Conservation (phyloP, 2,329 filamentous ascomycete species). For the Cladosporium sp. region DNA sequence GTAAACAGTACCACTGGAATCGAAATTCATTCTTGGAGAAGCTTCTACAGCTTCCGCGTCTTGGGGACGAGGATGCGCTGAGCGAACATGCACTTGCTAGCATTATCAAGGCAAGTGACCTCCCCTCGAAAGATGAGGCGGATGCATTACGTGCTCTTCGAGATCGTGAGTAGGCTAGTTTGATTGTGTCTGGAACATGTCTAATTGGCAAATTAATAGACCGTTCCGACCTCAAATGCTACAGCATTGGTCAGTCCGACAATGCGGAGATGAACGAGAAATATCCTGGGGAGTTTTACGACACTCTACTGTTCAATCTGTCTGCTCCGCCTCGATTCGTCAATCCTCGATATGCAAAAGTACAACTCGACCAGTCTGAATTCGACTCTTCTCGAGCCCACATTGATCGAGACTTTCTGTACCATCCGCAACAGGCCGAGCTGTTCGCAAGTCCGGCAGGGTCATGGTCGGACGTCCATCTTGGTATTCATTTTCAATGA, state of each 20-base stretch:
- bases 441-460: constrained; percentile 14
- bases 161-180: constrained; percentile 10
- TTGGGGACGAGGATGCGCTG: constrained; percentile 2
- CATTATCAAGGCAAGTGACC: constrained; percentile 10
- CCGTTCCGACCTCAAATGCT: constrained; percentile 13
- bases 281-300: constrained; percentile 13
- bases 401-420: constrained; percentile 15
- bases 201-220: constrained; percentile 8
- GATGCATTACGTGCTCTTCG: constrained; percentile 16
- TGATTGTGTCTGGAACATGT: constrained; percentile 3
- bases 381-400: constrained; percentile 14
- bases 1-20: constrained; percentile 16
- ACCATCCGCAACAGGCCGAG: constrained; percentile 11
- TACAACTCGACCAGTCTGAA: constrained; percentile 11
- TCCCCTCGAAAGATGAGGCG: constrained; percentile 5
- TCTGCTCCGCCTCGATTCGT: constrained; percentile 12
- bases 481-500: constrained; percentile 15
- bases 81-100: constrained; percentile 12
- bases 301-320: constrained; percentile 16
- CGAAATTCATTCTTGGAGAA: constrained; percentile 16
- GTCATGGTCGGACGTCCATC: constrained; percentile 14
- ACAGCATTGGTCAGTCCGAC: constrained; percentile 15
- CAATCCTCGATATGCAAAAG: constrained; percentile 17
- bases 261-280: constrained; percentile 9
- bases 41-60: constrained; percentile 11